These are phyloP conservation scores for Polymyxa betae DNA, from an alignment of 208 protist genomes.

Conservation along the genomic window DNA sequence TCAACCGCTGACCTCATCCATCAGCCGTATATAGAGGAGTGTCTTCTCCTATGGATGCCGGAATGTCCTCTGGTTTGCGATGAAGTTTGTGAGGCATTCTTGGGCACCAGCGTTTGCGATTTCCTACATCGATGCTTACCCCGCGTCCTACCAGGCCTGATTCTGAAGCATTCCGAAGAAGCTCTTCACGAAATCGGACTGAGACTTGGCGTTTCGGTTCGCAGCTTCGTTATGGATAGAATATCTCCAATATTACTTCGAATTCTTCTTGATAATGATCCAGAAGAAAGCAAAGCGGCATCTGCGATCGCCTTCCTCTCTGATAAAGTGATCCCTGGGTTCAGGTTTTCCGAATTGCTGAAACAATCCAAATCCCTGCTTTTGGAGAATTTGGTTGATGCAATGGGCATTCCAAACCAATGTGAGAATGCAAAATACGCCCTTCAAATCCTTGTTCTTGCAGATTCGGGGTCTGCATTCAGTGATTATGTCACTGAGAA, in stretches of 20 bases:
- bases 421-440: neutral
- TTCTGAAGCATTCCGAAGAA: slow-evolving; percentile 7
- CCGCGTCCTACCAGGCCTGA: neutral
- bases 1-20: slow-evolving; percentile 1
- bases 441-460: slow-evolving; percentile 40
- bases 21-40: slow-evolving; percentile 32
- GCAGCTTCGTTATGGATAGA: slow-evolving; percentile 4
- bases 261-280: neutral
- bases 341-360: slow-evolving; percentile 28
- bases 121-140: neutral
- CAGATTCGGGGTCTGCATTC: neutral
- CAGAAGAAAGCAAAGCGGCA: neutral
- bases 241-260: slow-evolving; percentile 6
- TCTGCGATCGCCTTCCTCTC: slow-evolving; percentile 12
- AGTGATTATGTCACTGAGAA: neutral
- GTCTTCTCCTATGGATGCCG: slow-evolving; percentile 3
- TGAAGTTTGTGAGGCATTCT: slow-evolving; percentile 40
- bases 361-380: neutral
- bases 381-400: slow-evolving; percentile 2
- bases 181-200: slow-evolving; percentile 1
- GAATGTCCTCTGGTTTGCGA: slow-evolving; percentile 29
- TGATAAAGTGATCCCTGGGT: neutral
- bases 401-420: neutral
- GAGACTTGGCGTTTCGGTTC: neutral
- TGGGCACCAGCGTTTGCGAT: neutral